A percentile compares a stretch with the other conserved stretches of the same genome.
Evolutionary conservation across 176 grass and related monocot genomes (phyloP).

Genomic region (Eragrostis nindensis): DNA sequence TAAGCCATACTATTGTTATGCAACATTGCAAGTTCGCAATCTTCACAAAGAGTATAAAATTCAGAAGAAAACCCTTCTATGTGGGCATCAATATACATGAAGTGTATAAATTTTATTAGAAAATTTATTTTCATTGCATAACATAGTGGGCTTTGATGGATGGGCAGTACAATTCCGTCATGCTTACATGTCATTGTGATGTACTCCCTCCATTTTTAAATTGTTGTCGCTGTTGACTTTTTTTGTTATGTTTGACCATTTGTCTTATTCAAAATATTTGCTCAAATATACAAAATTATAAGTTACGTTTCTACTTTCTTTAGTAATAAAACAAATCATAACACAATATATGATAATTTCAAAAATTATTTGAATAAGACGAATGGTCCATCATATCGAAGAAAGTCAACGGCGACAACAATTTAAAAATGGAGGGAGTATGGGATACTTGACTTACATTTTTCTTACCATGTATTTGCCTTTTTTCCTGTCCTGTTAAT

Average conservation of each 20-base stretch:
- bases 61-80: not conserved
- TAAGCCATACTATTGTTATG: not conserved
- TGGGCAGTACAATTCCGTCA: not conserved
- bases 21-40: not conserved
- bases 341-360: too few relatives aligned
- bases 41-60: conserved; percentile 1
- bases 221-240: too few relatives aligned
- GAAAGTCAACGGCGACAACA: too few relatives aligned
- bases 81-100: not conserved
- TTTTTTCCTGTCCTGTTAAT: not conserved
- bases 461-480: not conserved
- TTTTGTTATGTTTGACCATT: too few relatives aligned
- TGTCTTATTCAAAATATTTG: too few relatives aligned
- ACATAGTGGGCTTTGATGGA: conserved; percentile 26
- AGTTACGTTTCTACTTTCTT: too few relatives aligned
- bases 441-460: not conserved
- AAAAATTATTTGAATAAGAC: too few relatives aligned
- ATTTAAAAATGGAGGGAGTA: too few relatives aligned
- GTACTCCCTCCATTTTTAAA: too few relatives aligned
- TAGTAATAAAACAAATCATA: too few relatives aligned
- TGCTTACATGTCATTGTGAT: not conserved
- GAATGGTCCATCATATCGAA: too few relatives aligned
- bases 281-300: too few relatives aligned
- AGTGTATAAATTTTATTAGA: not conserved
- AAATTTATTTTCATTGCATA: not conserved